Conservation (phyloP, 768 basidiomycete genomes). For the Boletellus ananas region DNA sequence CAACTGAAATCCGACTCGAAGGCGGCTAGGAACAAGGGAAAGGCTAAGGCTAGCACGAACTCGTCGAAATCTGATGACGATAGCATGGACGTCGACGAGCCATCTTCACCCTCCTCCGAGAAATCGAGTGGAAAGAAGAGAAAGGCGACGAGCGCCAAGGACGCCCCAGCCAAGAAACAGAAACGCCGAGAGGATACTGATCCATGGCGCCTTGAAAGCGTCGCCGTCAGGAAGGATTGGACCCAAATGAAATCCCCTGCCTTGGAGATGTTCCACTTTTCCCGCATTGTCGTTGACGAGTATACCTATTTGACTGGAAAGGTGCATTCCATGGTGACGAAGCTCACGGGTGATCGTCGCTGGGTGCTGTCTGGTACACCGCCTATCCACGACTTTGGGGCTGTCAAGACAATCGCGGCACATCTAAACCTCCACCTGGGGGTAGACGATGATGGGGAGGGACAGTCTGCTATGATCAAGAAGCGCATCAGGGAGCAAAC, state of each 20-base stretch:
- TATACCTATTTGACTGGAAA: conserved; percentile 89
- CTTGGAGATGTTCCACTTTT: conserved; percentile 89
- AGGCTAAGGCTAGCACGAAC: conserved; percentile 22
- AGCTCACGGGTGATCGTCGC: conserved; percentile 69
- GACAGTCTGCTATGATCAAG: conserved; percentile 69
- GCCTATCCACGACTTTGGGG: conserved; percentile 85
- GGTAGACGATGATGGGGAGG: conserved; percentile 84
- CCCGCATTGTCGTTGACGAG: conserved; percentile 88
- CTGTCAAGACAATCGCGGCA: conserved; percentile 86
- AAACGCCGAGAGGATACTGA: conserved; percentile 63
- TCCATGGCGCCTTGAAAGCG: conserved; percentile 71
- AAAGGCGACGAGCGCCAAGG: conserved; percentile 34
- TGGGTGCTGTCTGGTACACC: conserved; percentile 99
- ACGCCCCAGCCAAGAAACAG: conserved; percentile 48
- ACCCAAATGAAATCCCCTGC: conserved; percentile 77
- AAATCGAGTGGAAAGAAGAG: conserved; percentile 43
- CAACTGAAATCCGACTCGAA: conserved; percentile 28
- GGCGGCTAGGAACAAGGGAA: conserved; percentile 17
- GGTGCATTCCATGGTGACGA: conserved; percentile 72
- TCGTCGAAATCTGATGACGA: conserved; percentile 38
- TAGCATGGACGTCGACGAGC: conserved; percentile 59
- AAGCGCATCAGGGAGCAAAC: conserved; percentile 83
- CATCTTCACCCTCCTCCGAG: conserved; percentile 32
- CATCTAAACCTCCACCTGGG: conserved; percentile 91
- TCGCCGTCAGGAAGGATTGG: conserved; percentile 68